These are phyloP conservation scores for Aegilops speltoides DNA, from an alignment of 176 grass and related monocot species.

Conservation along the genomic window DNA sequence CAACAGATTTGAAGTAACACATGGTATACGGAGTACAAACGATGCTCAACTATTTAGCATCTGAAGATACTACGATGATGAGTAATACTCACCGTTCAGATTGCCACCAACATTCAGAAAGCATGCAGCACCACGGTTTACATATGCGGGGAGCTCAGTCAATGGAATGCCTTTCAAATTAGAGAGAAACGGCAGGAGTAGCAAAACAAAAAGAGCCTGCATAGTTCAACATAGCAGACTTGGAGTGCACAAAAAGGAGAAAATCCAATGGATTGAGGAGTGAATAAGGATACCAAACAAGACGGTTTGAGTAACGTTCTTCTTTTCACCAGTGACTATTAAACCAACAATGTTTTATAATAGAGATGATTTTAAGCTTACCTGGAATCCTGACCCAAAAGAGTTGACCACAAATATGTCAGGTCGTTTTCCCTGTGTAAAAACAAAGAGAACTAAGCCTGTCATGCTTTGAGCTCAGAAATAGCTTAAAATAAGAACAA, in stretches of 20 bases:
- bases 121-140: constrained; percentile 75
- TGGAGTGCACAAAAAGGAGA: constrained; percentile 14
- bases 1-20: constrained; percentile 17
- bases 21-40: constrained; percentile 5
- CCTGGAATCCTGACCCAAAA: constrained; percentile 97
- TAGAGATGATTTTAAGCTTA: constrained; percentile 26
- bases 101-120: constrained; percentile 84
- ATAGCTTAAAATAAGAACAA: neutral
- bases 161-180: constrained; percentile 89
- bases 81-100: constrained; percentile 52
- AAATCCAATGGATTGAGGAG: constrained; percentile 7
- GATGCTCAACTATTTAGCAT: constrained; percentile 6
- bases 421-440: constrained; percentile 68
- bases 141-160: constrained; percentile 66
- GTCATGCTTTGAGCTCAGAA: neutral
- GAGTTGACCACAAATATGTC: constrained; percentile 98
- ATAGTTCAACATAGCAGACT: constrained; percentile 31
- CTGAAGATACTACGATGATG: constrained; percentile 14
- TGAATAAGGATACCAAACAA: constrained; percentile 1
- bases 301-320: neutral
- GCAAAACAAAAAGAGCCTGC: constrained; percentile 93
- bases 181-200: constrained; percentile 85
- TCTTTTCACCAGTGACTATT: constrained; percentile 4
- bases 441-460: neutral
- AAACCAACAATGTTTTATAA: constrained; percentile 17